These are phyloP conservation scores for Halophytophthora polymorphica DNA, from an alignment of 352 stramenopile species.

Conservation along the genomic window DNA sequence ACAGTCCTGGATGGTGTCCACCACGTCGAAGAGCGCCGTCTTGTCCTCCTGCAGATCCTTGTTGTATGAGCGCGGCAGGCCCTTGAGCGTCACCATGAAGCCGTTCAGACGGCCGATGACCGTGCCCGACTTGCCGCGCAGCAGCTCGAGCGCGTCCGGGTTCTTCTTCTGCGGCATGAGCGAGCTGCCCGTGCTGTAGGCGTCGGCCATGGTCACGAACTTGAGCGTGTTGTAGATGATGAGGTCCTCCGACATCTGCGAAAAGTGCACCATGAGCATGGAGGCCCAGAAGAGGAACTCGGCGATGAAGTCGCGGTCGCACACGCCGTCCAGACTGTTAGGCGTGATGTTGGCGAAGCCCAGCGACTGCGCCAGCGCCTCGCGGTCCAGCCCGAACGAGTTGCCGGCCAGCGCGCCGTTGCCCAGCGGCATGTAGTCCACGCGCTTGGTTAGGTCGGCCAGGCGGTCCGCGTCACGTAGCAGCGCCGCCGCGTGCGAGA, in stretches of 20 bases:
- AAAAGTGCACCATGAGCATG: constrained; percentile 95
- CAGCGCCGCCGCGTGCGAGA: constrained; percentile 93
- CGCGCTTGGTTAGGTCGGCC: constrained; percentile 91
- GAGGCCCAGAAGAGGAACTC: constrained; percentile 98
- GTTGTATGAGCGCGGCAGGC: constrained; percentile 97
- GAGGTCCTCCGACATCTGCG: constrained; percentile 97
- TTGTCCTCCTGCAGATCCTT: constrained; percentile 99
- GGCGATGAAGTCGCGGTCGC: constrained; percentile 98
- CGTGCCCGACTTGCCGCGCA: constrained; percentile 96
- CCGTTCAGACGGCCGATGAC: constrained; percentile 94
- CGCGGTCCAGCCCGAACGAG: constrained; percentile 96
- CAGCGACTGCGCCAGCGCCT: constrained; percentile 91
- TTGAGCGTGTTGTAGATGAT: constrained; percentile 97
- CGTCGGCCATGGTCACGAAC: constrained; percentile 96
- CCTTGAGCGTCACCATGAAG: constrained; percentile 97
- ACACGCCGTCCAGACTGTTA: constrained; percentile 98
- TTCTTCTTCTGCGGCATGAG: constrained; percentile 99
- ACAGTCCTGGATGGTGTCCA: constrained; percentile 97
- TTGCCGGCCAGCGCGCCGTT: constrained; percentile 97
- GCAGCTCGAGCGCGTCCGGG: constrained; percentile 97
- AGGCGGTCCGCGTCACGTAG: constrained; percentile 94
- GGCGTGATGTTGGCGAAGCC: constrained; percentile 92
- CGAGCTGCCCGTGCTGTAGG: constrained; percentile 97
- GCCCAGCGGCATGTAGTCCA: constrained; percentile 96
- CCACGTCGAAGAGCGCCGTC: constrained; percentile 95